Evolutionary conservation across 129 eudicot species (phyloP), one percentile per base, ranked within the genome.

Genomic region (Flaveria trinervia): DNA sequence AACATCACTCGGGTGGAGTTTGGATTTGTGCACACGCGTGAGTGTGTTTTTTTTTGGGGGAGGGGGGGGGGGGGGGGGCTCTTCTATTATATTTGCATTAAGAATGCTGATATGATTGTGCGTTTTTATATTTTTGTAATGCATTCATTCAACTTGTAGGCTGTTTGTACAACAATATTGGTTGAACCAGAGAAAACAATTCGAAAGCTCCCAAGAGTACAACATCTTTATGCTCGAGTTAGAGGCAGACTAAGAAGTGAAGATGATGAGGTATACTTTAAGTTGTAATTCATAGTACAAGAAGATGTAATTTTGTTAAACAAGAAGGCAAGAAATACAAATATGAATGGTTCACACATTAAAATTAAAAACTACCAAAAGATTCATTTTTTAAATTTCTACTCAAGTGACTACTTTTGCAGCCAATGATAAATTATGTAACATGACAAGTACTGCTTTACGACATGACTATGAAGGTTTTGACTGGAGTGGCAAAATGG

Each of bases 171-270:
- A 5, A 67, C 78, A 64, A 92, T 90, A 25, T 77, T 77, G 50
- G 85, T 92, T 66, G 87, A 92, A 71, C 97, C 99, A 2, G 73
- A 65, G 81, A 92, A 92, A 83, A 90, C 93, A 68, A 83, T 91
- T 51, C 76, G 99, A 33, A 95, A 95, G 76, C 95, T 95, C 30
- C 82, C 87, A 67, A 89, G 99, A 86, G 95, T 92, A 66, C 99
- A 95, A 70, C 99, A 95, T 82, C 93, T 95, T 62, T 95, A 91
- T 62, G 96, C 95, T 49, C 82, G 82, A 62, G 72, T 95, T 59
- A 87, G 86, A 65, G 99, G 97, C 61, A 88, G 70, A 41, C 68
- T 95, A 80, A 86, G 86, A 84, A 85, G 83, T 80, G 96, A 92
- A 88, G 97, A 92, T 81, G 99, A 95, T 23, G 99, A 95, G 97